Evolutionary conservation across 768 basidiomycete species (phyloP).

Genomic region (Psilocybe subaeruginosa): DNA sequence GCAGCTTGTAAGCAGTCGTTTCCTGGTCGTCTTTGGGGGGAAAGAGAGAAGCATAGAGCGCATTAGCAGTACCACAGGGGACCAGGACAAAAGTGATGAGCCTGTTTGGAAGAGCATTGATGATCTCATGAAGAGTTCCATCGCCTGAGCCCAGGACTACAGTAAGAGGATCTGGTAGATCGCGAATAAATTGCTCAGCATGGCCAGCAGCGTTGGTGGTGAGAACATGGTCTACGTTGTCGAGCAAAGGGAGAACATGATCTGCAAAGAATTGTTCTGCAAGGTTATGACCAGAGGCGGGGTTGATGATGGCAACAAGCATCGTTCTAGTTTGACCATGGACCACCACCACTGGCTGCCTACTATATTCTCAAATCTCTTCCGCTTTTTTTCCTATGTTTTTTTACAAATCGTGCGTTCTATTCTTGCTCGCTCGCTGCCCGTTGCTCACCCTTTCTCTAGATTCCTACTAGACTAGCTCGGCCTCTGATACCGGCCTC

Average conservation of each 20-base stretch:
- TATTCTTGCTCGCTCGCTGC: background rate
- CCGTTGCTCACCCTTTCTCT: background rate
- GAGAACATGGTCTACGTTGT: conserved; percentile 39
- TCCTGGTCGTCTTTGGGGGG: conserved; percentile 39
- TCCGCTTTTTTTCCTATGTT: conserved; percentile 47
- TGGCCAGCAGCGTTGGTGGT: conserved; percentile 56
- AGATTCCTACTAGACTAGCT: conserved; percentile 44
- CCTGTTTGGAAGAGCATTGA: conserved; percentile 56
- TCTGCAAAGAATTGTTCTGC: conserved; percentile 59
- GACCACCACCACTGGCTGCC: conserved; percentile 25
- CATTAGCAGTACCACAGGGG: conserved; percentile 93
- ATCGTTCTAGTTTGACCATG: background rate
- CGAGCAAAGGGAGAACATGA: conserved; percentile 68
- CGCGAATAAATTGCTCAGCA: conserved; percentile 52
- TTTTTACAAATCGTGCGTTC: conserved; percentile 54
- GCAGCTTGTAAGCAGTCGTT: conserved; percentile 45
- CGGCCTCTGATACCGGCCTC: conserved; percentile 33
- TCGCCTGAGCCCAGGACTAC: conserved; percentile 83
- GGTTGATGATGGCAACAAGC: conserved; percentile 66
- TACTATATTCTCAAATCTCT: conserved; percentile 34
- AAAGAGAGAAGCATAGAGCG: conserved; percentile 81
- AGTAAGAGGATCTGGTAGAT: conserved; percentile 32
- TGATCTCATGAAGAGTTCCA: conserved; percentile 89
- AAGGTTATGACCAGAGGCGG: conserved; percentile 64
- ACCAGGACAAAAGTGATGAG: conserved; percentile 52